These are phyloP conservation scores for Daphne laureola DNA, from an alignment of 441 rosid genomes.

Conservation along the genomic window DNA sequence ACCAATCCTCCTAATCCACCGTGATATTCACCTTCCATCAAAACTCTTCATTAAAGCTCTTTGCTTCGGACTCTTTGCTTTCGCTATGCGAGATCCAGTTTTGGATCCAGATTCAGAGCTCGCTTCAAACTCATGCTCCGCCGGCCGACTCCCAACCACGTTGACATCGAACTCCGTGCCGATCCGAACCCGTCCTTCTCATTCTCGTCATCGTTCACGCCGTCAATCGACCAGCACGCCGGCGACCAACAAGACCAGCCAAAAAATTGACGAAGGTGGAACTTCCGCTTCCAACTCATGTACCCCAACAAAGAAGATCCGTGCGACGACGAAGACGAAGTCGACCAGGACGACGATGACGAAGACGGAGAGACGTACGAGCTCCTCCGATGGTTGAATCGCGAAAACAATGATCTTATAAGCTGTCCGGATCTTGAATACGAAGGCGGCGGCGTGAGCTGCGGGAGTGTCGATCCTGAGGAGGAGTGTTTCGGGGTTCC, in stretches of 20 bases:
- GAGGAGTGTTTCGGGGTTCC: too few relatives aligned
- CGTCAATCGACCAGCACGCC: constrained; percentile 11
- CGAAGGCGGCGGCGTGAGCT: too few relatives aligned
- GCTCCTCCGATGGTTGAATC: constrained; percentile 18
- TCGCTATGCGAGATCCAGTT: too few relatives aligned
- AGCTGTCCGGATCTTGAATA: constrained; percentile 2
- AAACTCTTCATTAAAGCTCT: too few relatives aligned
- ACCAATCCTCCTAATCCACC: too few relatives aligned
- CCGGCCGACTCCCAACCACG: too few relatives aligned
- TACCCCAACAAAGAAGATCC: neutral
- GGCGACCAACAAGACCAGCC: constrained; percentile 26
- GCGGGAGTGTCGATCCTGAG: too few relatives aligned
- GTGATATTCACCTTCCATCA: too few relatives aligned
- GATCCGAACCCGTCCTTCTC: neutral
- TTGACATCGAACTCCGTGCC: too few relatives aligned
- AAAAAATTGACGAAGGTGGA: constrained; percentile 3
- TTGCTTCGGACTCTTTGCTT: too few relatives aligned
- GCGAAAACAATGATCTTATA: constrained; percentile 13
- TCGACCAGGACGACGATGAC: constrained; percentile 27
- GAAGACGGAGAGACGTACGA: constrained; percentile 21
- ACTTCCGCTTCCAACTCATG: constrained; percentile 2
- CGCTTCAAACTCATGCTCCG: too few relatives aligned
- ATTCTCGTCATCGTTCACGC: constrained; percentile 13
- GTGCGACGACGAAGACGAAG: constrained; percentile 16
- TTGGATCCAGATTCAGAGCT: too few relatives aligned